Conservation (phyloP, 345 rosid species). For the Linum trigynum region DNA sequence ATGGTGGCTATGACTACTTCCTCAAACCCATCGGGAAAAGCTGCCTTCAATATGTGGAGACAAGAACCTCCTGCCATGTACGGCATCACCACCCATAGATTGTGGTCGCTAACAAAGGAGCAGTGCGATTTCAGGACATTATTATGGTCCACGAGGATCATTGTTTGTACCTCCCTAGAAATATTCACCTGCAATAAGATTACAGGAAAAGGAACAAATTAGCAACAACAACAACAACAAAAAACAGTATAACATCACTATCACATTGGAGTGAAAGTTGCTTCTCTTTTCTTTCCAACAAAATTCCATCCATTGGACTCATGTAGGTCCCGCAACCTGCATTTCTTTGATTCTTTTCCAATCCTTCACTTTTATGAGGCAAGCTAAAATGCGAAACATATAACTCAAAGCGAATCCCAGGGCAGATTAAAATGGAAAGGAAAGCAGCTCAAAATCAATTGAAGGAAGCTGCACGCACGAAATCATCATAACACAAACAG, state of each 20-base stretch:
- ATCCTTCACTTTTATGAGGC: no score
- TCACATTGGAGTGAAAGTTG: no score
- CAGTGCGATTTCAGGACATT: conserved; percentile 90
- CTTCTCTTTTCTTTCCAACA: no score
- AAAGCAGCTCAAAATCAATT: no score
- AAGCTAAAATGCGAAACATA: no score
- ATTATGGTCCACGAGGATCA: conserved; percentile 88
- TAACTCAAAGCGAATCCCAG: no score
- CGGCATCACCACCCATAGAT: conserved; percentile 95
- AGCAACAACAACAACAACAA: neutral
- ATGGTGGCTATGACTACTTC: conserved; percentile 81
- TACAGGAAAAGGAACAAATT: no score
- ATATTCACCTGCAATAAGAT: conserved; percentile 42
- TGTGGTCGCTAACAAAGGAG: conserved; percentile 86
- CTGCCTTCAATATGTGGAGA: conserved; percentile 94
- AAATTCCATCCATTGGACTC: no score
- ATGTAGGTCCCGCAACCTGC: no score
- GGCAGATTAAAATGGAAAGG: no score
- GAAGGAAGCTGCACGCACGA: neutral
- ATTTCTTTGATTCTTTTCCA: no score
- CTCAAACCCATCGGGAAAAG: conserved; percentile 90
- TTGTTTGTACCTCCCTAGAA: conserved; percentile 90
- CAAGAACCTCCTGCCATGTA: conserved; percentile 98
- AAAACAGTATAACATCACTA: neutral
- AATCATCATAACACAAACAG: no score